Percentiles rank a stretch among this genome's conserved stretches.
Conservation (phyloP, 2,329 filamentous ascomycete species). For the Rhexocercosporidium sp. region DNA sequence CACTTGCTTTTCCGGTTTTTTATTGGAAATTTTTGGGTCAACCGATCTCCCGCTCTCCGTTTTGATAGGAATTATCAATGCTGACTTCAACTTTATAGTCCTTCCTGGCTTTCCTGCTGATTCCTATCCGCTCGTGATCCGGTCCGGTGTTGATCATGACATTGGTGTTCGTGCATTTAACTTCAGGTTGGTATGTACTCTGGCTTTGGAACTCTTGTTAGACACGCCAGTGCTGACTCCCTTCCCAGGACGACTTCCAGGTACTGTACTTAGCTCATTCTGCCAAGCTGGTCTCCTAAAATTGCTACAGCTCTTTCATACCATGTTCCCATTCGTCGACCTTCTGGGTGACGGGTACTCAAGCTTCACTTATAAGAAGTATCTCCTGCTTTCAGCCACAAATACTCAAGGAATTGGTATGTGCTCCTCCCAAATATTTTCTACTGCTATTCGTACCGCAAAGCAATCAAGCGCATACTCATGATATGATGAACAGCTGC, state of each 20-base stretch:
- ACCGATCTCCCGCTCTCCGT: neutral
- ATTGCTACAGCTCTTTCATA: slow-evolving; percentile 50
- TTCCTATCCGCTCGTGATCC: slow-evolving; percentile 28
- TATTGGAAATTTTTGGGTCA: neutral
- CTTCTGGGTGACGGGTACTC: slow-evolving; percentile 55
- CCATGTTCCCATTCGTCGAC: slow-evolving; percentile 62
- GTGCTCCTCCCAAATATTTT: neutral
- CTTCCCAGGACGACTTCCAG: slow-evolving; percentile 20
- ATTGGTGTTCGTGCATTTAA: slow-evolving; percentile 23
- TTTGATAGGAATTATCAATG: neutral
- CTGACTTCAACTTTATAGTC: slow-evolving; percentile 32
- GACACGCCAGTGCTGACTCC: neutral
- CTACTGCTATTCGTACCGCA: neutral
- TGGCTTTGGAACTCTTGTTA: neutral
- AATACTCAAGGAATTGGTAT: slow-evolving; percentile 7
- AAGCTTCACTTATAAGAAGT: slow-evolving; percentile 54
- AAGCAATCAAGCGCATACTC: neutral
- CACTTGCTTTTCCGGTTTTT: neutral
- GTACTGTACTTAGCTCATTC: neutral
- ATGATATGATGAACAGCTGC: neutral
- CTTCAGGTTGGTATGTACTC: slow-evolving; percentile 1
- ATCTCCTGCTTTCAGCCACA: slow-evolving; percentile 14
- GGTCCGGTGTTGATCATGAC: slow-evolving; percentile 30
- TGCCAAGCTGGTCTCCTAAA: neutral
- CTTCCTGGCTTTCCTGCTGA: slow-evolving; percentile 55